Conservation (phyloP, 306 rosid genomes). For the Vicia villosa region DNA sequence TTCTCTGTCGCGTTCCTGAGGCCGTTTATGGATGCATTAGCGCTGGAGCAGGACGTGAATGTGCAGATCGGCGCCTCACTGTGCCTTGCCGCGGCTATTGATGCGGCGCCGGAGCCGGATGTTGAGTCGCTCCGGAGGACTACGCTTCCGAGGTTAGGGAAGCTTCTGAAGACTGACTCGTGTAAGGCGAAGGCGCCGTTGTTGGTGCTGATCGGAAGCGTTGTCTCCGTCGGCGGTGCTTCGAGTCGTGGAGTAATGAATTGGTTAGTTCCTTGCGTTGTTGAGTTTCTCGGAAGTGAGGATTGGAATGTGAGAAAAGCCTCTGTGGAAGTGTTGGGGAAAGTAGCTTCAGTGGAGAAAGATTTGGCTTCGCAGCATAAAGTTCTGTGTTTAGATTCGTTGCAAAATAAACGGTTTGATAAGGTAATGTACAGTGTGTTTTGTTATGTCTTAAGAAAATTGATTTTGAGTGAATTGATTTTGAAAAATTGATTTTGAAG, state of each 20-base stretch:
- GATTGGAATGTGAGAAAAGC: conserved; percentile 97
- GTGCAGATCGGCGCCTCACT: conserved; percentile 96
- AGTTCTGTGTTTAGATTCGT: conserved; percentile 63
- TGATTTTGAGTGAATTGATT: no score
- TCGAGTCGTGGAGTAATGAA: conserved; percentile 63
- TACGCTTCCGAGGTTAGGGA: conserved; percentile 67
- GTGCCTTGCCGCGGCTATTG: conserved; percentile 88
- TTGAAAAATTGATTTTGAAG: no score
- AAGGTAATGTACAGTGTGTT: conserved; percentile 50
- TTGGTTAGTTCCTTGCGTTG: conserved; percentile 80
- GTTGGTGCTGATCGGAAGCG: conserved; percentile 70
- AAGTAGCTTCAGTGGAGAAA: conserved; percentile 66
- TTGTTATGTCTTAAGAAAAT: no score
- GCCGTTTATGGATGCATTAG: conserved; percentile 83
- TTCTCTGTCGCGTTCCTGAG: conserved; percentile 63
- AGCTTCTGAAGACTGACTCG: conserved; percentile 71
- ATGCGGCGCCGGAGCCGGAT: conserved; percentile 77
- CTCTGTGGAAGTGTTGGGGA: conserved; percentile 78
- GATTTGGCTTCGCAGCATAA: conserved; percentile 63
- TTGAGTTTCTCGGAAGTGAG: conserved; percentile 69
- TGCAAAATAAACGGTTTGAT: conserved; percentile 89
- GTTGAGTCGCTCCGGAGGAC: conserved; percentile 54
- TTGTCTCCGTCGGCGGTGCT: conserved; percentile 74
- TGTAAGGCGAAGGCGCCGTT: conserved; percentile 83
- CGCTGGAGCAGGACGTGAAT: conserved; percentile 74